Percentiles rank a stretch among this genome's conserved stretches.
Evolutionary conservation across 176 grass and related monocot species (phyloP).

Genomic region (Saccharum spontaneum): DNA sequence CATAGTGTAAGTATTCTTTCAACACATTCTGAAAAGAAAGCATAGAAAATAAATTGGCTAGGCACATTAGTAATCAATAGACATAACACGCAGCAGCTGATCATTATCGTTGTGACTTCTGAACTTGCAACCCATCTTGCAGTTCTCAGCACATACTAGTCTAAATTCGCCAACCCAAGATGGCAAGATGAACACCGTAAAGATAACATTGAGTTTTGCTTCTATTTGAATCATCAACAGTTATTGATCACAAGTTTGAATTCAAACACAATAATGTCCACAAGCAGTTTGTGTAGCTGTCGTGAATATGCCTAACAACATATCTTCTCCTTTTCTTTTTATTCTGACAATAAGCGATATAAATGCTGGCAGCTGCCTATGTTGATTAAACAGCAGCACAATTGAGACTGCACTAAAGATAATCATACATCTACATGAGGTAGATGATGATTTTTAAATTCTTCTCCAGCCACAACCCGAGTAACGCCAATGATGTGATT

Average conservation of each 20-base stretch:
- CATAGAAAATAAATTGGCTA: constrained; percentile 23
- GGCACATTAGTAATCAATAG: neutral
- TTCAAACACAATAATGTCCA: neutral
- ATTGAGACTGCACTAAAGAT: neutral
- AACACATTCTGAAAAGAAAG: neutral
- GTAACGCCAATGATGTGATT: neutral
- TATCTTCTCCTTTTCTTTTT: neutral
- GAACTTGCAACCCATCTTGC: neutral
- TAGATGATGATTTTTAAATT: neutral
- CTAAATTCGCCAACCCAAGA: neutral
- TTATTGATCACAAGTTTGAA: constrained; percentile 10
- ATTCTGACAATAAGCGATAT: neutral
- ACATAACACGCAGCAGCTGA: neutral
- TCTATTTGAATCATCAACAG: neutral
- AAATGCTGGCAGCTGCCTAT: neutral
- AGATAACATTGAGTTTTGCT: neutral
- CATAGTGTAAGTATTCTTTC: neutral
- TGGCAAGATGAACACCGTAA: neutral
- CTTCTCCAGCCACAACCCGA: neutral
- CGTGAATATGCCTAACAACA: neutral
- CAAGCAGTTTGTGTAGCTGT: neutral
- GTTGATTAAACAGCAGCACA: neutral
- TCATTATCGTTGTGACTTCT: neutral
- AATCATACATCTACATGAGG: neutral
- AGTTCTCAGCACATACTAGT: constrained; percentile 6